Conservation (phyloP, 2,329 filamentous ascomycete species). For the Verticillium zaregamsianum region DNA sequence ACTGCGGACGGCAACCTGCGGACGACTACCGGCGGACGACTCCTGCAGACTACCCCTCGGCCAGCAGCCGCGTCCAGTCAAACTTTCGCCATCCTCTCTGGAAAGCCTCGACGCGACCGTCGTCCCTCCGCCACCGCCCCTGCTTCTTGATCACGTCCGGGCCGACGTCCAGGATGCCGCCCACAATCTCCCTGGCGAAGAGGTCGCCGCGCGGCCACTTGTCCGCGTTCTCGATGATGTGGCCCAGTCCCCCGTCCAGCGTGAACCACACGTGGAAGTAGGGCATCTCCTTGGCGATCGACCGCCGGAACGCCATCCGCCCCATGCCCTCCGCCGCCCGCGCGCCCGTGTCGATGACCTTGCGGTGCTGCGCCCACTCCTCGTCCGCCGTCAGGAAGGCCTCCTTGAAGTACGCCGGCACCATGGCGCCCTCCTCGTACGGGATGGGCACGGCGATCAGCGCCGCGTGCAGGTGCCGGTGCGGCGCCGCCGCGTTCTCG, state of each 20-base stretch:
- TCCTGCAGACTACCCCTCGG: constrained; percentile 30
- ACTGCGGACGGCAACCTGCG: no score
- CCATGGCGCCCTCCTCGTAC: constrained; percentile 84
- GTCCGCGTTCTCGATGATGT: constrained; percentile 82
- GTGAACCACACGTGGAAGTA: constrained; percentile 98
- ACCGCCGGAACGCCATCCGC: constrained; percentile 74
- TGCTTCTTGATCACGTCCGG: constrained; percentile 85
- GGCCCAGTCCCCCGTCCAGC: constrained; percentile 85
- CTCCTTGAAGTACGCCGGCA: constrained; percentile 92
- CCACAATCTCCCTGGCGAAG: constrained; percentile 87
- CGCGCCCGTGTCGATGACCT: constrained; percentile 83
- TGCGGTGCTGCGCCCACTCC: constrained; percentile 94
- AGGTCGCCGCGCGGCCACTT: constrained; percentile 88
- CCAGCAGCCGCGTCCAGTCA: constrained; percentile 71
- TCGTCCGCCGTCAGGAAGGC: constrained; percentile 84
- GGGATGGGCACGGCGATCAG: constrained; percentile 85
- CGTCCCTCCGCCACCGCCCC: constrained; percentile 73
- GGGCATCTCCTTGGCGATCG: constrained; percentile 90
- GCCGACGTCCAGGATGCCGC: constrained; percentile 83
- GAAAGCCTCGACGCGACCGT: constrained; percentile 70
- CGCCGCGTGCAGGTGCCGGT: constrained; percentile 76
- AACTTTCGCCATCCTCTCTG: constrained; percentile 86
- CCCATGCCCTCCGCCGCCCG: constrained; percentile 65
- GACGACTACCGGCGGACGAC: no score
- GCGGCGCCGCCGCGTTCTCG: constrained; percentile 85